Conservation (phyloP, 169 alveolate species). For the Plasmodium cynomolgi region DNA sequence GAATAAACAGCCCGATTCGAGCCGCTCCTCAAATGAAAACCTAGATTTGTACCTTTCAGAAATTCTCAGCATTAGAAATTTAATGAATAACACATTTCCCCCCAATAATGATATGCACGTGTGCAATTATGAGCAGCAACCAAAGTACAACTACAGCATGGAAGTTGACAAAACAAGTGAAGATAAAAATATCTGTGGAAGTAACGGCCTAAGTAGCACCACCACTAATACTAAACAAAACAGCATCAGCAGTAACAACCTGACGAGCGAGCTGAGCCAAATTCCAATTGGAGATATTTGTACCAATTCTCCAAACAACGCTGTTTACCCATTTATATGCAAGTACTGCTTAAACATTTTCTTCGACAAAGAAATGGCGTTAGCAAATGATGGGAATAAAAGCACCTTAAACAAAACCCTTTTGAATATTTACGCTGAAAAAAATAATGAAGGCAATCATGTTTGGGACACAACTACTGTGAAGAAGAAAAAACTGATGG, state of each 20-base stretch:
- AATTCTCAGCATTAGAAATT: not conserved
- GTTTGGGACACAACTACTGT: not conserved
- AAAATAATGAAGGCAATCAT: not conserved
- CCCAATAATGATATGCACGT: not conserved
- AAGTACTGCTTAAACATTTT: constrained; percentile 48
- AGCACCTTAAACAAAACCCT: not conserved
- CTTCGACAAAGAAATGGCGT: constrained; percentile 8
- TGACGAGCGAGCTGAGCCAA: not conserved
- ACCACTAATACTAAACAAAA: not conserved
- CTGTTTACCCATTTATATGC: constrained; percentile 7
- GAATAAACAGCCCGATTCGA: not conserved
- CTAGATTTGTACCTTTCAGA: not conserved
- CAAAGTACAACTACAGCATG: not conserved
- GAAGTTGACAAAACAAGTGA: not conserved
- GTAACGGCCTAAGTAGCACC: not conserved
- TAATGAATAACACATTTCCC: not conserved
- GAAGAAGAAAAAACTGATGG: not conserved
- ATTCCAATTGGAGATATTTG: not conserved
- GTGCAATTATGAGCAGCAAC: not conserved
- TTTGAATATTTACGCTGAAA: not conserved
- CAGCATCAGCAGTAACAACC: not conserved
- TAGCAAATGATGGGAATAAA: not conserved
- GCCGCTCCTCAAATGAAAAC: not conserved
- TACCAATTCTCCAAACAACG: not conserved
- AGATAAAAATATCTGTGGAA: not conserved